Base-by-base conservation (phyloP, 2,329 filamentous ascomycete species). In the Beauveria asiatica region DNA sequence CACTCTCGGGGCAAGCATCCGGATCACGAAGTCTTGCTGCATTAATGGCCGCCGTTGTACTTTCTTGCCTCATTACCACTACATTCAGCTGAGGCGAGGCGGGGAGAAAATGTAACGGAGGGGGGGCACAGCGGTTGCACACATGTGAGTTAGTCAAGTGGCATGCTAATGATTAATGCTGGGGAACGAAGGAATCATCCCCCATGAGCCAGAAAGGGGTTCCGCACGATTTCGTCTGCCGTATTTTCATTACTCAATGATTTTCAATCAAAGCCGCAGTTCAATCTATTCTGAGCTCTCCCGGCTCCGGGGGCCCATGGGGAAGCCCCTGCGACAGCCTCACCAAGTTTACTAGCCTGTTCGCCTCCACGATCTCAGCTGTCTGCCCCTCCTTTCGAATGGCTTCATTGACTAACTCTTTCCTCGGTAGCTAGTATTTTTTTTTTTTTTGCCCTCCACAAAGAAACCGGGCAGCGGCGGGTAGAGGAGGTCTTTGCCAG, bases 231-330 rank as follows among this genome's bases (percentile, higher is more conserved):
- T 23, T 37, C 27, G n/a, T 46, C 27, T 57, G n/a, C 30, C 45
- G 33, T 27, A 37, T 51, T 58, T 51, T n/a, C 25, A 51, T 58
- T 58, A 58, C 56, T 44, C 33, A 58, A 58, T 58, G n/a, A 37
- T 58, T 51, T 58, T 49, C 37, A 33, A 45, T 27, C n/a, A 39
- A 37, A 45, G 17, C 11, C 10, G 25, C 27, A 21, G 5, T 13
- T 21, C 19, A 53, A 44, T 37, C 10, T 56, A 9, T 10, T 23
- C 27, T 17, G 10, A 44, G 21, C 13, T 11, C 4, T 27, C 11
- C 11, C 25, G 8, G 16, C 10, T 30, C 10, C 39, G 37, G 46
- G 46, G 46, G 56, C 46, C 56, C 56, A 51, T 51, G 46, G 56
- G 56, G 56, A 48, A 57, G 27, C n/a, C 27, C 23, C 27, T 23